Evolutionary conservation across 176 grass and related monocot species (phyloP), one percentile per base, ranked within the genome.

Genomic region (Carex pumila): DNA sequence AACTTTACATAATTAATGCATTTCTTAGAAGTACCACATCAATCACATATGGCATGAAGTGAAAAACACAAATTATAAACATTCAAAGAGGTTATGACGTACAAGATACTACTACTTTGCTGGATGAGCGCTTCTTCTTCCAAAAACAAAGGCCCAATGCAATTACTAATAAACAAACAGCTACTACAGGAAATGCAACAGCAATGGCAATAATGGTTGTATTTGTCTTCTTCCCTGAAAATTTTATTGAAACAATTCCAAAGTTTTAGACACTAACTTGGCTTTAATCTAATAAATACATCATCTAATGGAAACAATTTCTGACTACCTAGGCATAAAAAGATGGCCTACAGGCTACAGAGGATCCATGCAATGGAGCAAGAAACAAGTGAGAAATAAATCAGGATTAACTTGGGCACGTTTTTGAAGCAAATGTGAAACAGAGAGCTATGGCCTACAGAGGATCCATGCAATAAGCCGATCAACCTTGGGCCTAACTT

Each of bases 171-270:
- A 92, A 58, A 30, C 86, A 21, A 11, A 83, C 36, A 80, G 62
- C 47, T 60, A 74, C 50, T 59, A 74, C 13, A 50, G 92, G 90
- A 74, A 94, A 5, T 50, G 65, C 84, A 83, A 94, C 84, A 60
- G 84, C 90, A 37, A 87, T 43, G 82, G 47, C 58, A 54, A 12
- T 39, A 18, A 66, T n/a, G 0, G 69, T 84, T 39, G 71, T 85
- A 6, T 86, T 86, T 59, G 34, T 83, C 52, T 63, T 83, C 72
- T 5, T 86, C 65, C 84, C 92, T 94, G 90, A 53, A 80, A 80
- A 76, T 64, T 64, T 64, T 41, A 18, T 18, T 70, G 8, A 70
- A 70, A 41, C 12, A 19, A 71, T 71, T 71, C 12, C 47, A 53
- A 22, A 53, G 10, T 30, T 31, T 47, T 54, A 75, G 71, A 31